These are phyloP conservation scores for Fraxinus albicans DNA, from an alignment of 305 asterid genomes.

Conservation along the genomic window DNA sequence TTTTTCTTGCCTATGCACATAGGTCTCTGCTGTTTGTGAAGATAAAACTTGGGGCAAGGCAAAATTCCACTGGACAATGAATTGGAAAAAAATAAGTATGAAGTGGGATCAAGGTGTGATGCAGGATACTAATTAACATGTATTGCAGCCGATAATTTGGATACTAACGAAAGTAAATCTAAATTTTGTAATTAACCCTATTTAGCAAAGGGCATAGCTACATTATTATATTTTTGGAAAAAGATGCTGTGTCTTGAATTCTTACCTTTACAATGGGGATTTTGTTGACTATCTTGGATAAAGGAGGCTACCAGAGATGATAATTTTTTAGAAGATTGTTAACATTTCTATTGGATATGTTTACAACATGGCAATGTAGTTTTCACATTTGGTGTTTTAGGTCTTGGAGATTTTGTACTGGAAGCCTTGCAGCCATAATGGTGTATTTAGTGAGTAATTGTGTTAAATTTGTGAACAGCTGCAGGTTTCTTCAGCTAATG, in stretches of 20 bases:
- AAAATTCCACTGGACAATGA: neutral
- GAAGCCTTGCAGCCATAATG: neutral
- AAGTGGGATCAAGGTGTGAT: neutral
- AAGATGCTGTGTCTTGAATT: neutral
- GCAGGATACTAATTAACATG: neutral
- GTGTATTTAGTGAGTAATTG: conserved; percentile 13
- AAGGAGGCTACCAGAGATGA: neutral
- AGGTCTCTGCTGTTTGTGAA: neutral
- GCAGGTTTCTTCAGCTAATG: conserved; percentile 89
- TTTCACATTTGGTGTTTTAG: neutral
- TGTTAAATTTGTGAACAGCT: conserved; percentile 53
- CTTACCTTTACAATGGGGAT: neutral
- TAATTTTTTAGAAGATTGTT: neutral
- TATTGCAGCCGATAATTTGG: neutral
- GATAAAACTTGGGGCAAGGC: neutral
- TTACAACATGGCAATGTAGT: neutral
- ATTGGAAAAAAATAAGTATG: neutral
- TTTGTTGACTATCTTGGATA: neutral
- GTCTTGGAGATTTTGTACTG: conserved; percentile 9
- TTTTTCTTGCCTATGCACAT: neutral
- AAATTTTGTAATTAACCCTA: neutral
- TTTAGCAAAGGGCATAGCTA: neutral
- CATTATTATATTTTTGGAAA: neutral
- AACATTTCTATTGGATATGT: conserved; percentile 10
- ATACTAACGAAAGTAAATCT: neutral